Percentiles rank a stretch among this genome's conserved stretches.
Conservation (phyloP, 306 rosid genomes). For the Prunus mume region DNA sequence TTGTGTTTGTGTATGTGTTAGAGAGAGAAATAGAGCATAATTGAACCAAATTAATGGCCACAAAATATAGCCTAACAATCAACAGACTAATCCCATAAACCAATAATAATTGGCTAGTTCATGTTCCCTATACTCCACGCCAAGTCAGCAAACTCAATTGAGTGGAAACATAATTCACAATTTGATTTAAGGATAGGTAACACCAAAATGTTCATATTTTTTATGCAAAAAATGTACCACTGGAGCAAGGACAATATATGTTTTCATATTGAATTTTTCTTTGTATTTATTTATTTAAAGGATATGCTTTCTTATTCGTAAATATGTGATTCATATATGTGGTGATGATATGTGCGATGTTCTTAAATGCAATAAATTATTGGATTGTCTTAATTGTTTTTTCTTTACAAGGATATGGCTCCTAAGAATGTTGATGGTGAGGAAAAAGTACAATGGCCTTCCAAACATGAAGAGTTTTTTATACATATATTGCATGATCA, state of each 20-base stretch:
- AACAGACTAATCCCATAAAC: not conserved
- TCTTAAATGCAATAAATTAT: too few species aligned
- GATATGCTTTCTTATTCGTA: too few species aligned
- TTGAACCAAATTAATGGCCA: not conserved
- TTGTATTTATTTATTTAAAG: too few species aligned
- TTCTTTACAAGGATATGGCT: too few species aligned
- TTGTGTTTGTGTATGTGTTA: not conserved
- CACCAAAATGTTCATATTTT: not conserved
- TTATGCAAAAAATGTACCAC: not conserved
- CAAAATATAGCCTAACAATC: not conserved
- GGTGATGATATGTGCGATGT: too few species aligned
- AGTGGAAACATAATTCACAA: not conserved
- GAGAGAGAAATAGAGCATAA: not conserved
- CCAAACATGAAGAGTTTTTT: too few species aligned
- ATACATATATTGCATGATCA: too few species aligned
- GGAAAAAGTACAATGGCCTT: too few species aligned
- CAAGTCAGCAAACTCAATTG: not conserved
- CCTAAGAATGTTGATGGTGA: too few species aligned
- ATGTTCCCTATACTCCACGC: not conserved
- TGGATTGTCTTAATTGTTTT: too few species aligned
- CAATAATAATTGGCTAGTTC: not conserved
- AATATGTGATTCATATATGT: too few species aligned
- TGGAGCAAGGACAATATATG: not conserved
- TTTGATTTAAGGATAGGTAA: not conserved
- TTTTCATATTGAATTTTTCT: too few species aligned